Evolutionary conservation across 2,329 filamentous ascomycete genomes (phyloP).

Genomic region (Zopfia rhizophila): DNA sequence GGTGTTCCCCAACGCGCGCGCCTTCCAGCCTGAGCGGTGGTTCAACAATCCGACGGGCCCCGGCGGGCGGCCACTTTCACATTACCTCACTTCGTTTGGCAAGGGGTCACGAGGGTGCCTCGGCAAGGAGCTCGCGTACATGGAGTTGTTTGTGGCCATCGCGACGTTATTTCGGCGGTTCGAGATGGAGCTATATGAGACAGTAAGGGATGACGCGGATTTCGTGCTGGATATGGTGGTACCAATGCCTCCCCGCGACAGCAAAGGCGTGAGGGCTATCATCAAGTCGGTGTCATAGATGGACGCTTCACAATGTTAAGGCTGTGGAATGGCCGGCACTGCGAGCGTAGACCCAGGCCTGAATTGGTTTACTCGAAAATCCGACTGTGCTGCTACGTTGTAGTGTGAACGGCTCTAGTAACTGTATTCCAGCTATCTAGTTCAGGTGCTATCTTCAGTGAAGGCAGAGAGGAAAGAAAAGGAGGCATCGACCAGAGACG

Average conservation of each 20-base stretch:
- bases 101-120: background rate
- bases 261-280: constrained; percentile 16
- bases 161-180: constrained; percentile 18
- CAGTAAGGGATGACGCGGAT: constrained; percentile 14
- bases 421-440: too few relatives aligned
- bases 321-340: too few relatives aligned
- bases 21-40: constrained; percentile 49
- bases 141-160: constrained; percentile 12
- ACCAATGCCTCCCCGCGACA: constrained; percentile 12
- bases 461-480: too few relatives aligned
- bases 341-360: too few relatives aligned
- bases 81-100: background rate
- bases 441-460: too few relatives aligned
- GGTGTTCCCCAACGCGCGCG: constrained; percentile 42
- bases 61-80: background rate
- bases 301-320: too few relatives aligned
- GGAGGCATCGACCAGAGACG: too few relatives aligned
- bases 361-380: too few relatives aligned
- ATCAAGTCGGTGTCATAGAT: too few relatives aligned
- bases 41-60: too few relatives aligned
- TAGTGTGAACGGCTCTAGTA: too few relatives aligned
- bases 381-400: too few relatives aligned
- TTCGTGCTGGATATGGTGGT: constrained; percentile 16
- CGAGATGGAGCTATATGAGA: constrained; percentile 23
- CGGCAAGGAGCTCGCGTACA: background rate